These are phyloP conservation scores for Gossypium schwendimanii DNA, from an alignment of 441 rosid species.

Conservation along the genomic window DNA sequence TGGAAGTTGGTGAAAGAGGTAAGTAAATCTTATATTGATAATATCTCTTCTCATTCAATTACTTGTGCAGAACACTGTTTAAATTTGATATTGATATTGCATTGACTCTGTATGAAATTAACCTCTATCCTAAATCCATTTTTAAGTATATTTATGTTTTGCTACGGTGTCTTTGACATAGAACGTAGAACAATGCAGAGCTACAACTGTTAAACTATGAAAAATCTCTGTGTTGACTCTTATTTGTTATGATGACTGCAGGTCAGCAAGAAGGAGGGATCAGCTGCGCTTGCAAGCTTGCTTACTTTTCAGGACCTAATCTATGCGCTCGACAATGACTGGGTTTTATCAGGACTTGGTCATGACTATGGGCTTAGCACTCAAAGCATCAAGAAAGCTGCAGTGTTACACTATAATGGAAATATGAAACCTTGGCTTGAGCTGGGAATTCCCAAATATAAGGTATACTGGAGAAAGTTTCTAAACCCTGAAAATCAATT, in stretches of 20 bases:
- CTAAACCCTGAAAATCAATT: conserved; percentile 53
- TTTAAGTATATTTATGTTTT: neutral
- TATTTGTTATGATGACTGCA: conserved; percentile 21
- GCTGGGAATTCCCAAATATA: conserved; percentile 78
- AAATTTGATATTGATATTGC: neutral
- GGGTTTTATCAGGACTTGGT: conserved; percentile 77
- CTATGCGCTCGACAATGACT: conserved; percentile 45
- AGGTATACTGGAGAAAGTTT: conserved; percentile 68
- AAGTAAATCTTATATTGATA: conserved; percentile 16
- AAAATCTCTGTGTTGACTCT: conserved; percentile 5
- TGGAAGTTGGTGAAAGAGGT: conserved; percentile 55
- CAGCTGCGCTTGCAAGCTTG: conserved; percentile 57
- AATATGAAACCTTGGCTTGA: conserved; percentile 98
- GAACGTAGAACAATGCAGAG: neutral
- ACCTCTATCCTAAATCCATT: neutral
- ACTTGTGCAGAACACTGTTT: neutral
- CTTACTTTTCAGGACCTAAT: conserved; percentile 69
- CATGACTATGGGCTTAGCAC: conserved; percentile 45
- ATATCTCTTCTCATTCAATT: conserved; percentile 14
- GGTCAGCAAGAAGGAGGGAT: conserved; percentile 35
- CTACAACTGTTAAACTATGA: neutral
- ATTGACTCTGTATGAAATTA: neutral
- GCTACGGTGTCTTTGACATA: neutral
- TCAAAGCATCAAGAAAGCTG: conserved; percentile 45
- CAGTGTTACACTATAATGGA: conserved; percentile 82